These are phyloP conservation scores for Tolypocladium ovalisporum DNA, from an alignment of 2,329 filamentous ascomycete genomes.

Conservation along the genomic window DNA sequence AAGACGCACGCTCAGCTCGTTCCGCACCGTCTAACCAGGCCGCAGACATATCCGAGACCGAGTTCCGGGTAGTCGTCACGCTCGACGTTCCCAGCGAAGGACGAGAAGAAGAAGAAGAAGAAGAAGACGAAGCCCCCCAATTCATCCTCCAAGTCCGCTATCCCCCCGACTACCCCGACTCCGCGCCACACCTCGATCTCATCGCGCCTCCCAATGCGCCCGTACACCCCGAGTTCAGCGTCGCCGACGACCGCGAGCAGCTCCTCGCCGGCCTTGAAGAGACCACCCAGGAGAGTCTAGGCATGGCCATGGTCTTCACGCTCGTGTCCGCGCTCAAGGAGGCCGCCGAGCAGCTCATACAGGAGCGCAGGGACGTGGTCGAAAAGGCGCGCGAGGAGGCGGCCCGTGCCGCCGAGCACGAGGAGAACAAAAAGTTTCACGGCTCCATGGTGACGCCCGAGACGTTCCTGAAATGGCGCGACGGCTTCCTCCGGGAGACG, in stretches of 20 bases:
- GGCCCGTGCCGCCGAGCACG: conserved; percentile 56
- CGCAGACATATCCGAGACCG: conserved; percentile 77
- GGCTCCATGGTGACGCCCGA: conserved; percentile 82
- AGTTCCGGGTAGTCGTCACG: conserved; percentile 77
- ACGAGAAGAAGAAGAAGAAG: conserved; percentile 48
- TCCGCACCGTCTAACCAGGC: not conserved
- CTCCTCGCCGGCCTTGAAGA: conserved; percentile 62
- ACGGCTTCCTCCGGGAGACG: conserved; percentile 69
- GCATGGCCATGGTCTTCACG: conserved; percentile 97
- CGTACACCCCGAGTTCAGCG: conserved; percentile 62
- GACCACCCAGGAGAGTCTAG: conserved; percentile 82
- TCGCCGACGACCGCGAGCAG: conserved; percentile 66
- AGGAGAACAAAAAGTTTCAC: conserved; percentile 95
- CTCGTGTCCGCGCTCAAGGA: conserved; percentile 83
- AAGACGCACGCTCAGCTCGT: not conserved
- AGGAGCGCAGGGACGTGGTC: conserved; percentile 57
- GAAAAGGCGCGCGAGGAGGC: conserved; percentile 47
- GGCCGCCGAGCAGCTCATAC: conserved; percentile 73
- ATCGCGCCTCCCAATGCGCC: conserved; percentile 59
- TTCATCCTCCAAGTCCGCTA: conserved; percentile 81
- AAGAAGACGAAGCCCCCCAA: conserved; percentile 52
- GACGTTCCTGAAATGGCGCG: conserved; percentile 74
- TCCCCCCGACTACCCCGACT: conserved; percentile 83
- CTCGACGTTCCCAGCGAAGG: conserved; percentile 66
- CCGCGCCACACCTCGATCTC: conserved; percentile 72